Conservation (phyloP, 1,139 yeast species). For the Candida neerlandica region DNA sequence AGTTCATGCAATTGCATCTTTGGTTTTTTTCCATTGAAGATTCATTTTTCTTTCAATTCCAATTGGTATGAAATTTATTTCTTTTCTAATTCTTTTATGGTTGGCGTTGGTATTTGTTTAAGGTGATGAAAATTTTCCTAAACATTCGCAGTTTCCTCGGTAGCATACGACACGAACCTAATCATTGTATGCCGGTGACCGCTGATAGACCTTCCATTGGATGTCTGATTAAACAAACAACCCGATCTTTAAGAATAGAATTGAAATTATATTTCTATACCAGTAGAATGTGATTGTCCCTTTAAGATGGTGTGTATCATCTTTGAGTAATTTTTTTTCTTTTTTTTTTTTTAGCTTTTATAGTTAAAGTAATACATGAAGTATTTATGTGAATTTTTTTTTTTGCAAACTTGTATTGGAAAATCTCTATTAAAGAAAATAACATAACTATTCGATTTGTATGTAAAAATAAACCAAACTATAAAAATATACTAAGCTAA, state of each 20-base stretch:
- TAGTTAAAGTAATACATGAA: too few species aligned
- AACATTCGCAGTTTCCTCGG: constrained; percentile 96
- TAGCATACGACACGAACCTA: constrained; percentile 82
- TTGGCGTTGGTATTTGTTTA: constrained; percentile 24
- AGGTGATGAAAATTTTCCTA: constrained; percentile 71
- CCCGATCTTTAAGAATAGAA: not conserved
- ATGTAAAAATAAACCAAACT: not conserved
- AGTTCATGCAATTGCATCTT: too few species aligned
- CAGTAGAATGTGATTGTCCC: not conserved
- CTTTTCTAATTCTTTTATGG: constrained; percentile 1
- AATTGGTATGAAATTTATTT: not conserved
- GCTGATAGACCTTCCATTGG: constrained; percentile 69
- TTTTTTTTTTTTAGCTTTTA: not conserved
- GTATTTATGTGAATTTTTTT: not conserved
- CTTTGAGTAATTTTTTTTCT: too few species aligned
- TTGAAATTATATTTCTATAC: not conserved
- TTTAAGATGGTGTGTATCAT: too few species aligned
- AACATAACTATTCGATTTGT: too few species aligned
- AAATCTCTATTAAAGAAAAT: too few species aligned
- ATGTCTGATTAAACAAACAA: constrained; percentile 48
- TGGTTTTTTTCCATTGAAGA: too few species aligned
- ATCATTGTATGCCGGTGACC: constrained; percentile 80
- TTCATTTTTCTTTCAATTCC: not conserved
- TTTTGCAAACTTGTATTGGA: not conserved
- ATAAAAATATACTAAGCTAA: not conserved